phyloP scores from a whole-genome alignment of 2,329 filamentous ascomycete genomes.

The Fulvia fulva region DNA sequence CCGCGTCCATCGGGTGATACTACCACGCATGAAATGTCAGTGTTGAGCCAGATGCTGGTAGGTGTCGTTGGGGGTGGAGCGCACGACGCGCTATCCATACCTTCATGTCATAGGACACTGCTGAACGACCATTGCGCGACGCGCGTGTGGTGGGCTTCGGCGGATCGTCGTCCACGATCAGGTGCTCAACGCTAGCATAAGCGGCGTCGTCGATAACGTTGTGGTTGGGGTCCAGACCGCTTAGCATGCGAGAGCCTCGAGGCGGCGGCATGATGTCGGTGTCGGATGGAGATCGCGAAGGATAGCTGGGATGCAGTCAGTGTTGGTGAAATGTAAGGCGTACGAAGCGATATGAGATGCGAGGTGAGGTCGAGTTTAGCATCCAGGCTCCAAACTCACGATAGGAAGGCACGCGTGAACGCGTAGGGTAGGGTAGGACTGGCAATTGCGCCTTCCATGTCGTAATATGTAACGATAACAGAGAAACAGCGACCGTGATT shows the following conservation, averaged over 20 bases:
- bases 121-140: slow-evolving; percentile 12
- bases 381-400: neutral
- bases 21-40: neutral
- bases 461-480: too few species aligned
- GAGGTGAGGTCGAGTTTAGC: neutral
- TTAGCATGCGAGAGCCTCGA: neutral
- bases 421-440: too few species aligned
- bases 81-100: too few species aligned
- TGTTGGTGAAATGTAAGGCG: neutral
- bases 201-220: slow-evolving; percentile 9
- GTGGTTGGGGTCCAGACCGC: slow-evolving; percentile 12
- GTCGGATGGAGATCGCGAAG: neutral
- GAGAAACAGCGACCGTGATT: neutral
- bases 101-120: slow-evolving; percentile 20
- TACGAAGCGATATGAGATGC: neutral
- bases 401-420: slow-evolving; percentile 3
- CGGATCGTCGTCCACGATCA: slow-evolving; percentile 1
- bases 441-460: neutral
- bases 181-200: slow-evolving; percentile 4
- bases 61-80: too few species aligned
- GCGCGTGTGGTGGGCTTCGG: slow-evolving; percentile 16
- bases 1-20: slow-evolving; percentile 27
- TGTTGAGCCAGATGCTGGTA: neutral
- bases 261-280: neutral
- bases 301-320: neutral